These are phyloP conservation scores for Citrus reticulata DNA, from an alignment of 345 rosid species.

Conservation along the genomic window DNA sequence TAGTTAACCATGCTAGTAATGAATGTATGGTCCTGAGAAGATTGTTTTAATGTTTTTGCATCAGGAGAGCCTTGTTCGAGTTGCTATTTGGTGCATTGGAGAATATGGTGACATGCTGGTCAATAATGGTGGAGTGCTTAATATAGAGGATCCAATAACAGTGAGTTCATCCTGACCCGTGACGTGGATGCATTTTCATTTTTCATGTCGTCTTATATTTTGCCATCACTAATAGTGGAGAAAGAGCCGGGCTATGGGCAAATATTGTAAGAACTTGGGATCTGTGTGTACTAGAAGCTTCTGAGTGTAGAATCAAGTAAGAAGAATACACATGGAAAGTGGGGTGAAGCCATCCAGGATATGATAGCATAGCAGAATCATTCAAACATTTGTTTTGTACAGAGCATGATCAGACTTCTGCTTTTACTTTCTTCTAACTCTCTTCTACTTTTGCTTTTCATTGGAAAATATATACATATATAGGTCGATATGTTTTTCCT, in stretches of 20 bases:
- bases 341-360: not conserved
- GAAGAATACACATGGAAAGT: not conserved
- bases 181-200: constrained; percentile 11
- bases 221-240: not conserved
- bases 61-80: constrained; percentile 94
- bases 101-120: constrained; percentile 97
- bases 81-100: constrained; percentile 98
- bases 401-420: not conserved
- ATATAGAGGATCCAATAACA: constrained; percentile 81
- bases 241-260: not conserved
- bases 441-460: not conserved
- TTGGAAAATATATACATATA: not conserved
- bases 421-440: not conserved
- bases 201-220: constrained; percentile 1
- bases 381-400: not conserved
- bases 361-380: not conserved
- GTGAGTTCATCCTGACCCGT: constrained; percentile 44
- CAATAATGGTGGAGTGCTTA: constrained; percentile 82
- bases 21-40: constrained; percentile 4
- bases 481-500: not conserved
- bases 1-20: constrained; percentile 12
- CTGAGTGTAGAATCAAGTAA: not conserved
- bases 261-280: constrained; percentile 9
- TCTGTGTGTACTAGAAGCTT: not conserved
- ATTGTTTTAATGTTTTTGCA: constrained; percentile 21